Evolutionary conservation across 2,329 filamentous ascomycete species (phyloP).

Genomic region (Cordyceps javanica): DNA sequence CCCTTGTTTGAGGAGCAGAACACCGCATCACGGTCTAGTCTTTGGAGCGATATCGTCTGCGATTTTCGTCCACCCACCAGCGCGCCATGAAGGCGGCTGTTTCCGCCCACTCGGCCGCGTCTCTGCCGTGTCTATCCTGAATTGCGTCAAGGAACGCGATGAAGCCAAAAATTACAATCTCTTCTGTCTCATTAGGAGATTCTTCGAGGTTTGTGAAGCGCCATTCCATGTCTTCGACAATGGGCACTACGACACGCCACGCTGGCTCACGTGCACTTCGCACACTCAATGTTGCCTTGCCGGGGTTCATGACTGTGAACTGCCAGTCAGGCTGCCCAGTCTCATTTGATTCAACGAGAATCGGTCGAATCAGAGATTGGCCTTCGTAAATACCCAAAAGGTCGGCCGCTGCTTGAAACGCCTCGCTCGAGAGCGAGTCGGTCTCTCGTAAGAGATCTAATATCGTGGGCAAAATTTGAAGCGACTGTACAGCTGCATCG

Average conservation of each 20-base stretch:
- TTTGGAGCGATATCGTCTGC: conserved; percentile 27
- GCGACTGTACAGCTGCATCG: conserved; percentile 24
- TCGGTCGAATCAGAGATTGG: conserved; percentile 27
- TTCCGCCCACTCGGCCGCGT: conserved; percentile 14
- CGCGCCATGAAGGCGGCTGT: conserved; percentile 26
- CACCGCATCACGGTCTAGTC: not conserved
- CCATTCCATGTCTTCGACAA: conserved; percentile 16
- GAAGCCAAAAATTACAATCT: not conserved
- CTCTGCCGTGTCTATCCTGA: not conserved
- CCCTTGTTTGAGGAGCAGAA: not conserved
- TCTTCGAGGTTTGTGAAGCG: not conserved
- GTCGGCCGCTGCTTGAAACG: conserved; percentile 20
- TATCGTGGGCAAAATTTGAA: conserved; percentile 29
- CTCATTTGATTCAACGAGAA: conserved; percentile 11
- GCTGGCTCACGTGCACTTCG: conserved; percentile 16
- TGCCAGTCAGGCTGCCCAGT: conserved; percentile 22
- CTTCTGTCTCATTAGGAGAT: not conserved
- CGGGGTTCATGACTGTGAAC: conserved; percentile 21
- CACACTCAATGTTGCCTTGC: conserved; percentile 18
- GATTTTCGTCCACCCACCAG: conserved; percentile 31
- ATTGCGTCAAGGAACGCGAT: not conserved
- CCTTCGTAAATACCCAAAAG: conserved; percentile 28
- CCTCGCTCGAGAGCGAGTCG: conserved; percentile 23
- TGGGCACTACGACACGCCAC: conserved; percentile 20
- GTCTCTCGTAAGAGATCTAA: conserved; percentile 28